Percentiles rank a stretch among this genome's conserved stretches.
phyloP scores from a whole-genome alignment of 2,329 filamentous ascomycete genomes.

The Trichothecium sympodiale region DNA sequence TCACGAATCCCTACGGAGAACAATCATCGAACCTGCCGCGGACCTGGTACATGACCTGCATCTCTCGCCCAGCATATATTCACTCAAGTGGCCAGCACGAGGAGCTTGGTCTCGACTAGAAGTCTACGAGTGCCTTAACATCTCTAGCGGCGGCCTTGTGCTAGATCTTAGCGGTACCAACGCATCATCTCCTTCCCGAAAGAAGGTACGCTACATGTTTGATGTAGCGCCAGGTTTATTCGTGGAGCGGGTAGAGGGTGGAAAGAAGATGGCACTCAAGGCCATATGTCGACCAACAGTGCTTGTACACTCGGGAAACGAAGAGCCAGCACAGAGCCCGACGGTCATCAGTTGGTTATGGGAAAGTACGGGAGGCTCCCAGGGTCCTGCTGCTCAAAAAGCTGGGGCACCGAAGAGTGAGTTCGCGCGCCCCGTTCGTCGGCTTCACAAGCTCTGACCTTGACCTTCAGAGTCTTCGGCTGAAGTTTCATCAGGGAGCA shows the following conservation, averaged over 20 bases:
- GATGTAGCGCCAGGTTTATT: constrained; percentile 25
- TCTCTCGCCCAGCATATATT: constrained; percentile 20
- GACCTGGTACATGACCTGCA: constrained; percentile 25
- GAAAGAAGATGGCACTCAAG: constrained; percentile 19
- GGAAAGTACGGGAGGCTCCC: constrained; percentile 12
- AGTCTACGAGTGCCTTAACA: constrained; percentile 24
- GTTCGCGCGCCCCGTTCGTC: constrained; percentile 7
- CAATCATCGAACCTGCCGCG: constrained; percentile 22
- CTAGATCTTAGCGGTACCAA: constrained; percentile 18
- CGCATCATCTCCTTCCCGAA: constrained; percentile 15
- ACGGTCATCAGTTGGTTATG: constrained; percentile 23
- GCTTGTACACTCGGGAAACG: constrained; percentile 17
- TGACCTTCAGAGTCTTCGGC: constrained; percentile 4
- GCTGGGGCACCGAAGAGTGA: constrained; percentile 15
- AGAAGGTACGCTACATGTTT: constrained; percentile 22
- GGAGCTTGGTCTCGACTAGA: constrained; percentile 23
- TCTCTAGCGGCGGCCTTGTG: constrained; percentile 17
- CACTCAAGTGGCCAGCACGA: constrained; percentile 25
- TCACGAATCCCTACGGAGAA: constrained; percentile 19
- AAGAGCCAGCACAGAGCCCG: constrained; percentile 14
- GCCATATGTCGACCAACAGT: constrained; percentile 22
- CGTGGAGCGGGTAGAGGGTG: constrained; percentile 21
- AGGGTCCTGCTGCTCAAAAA: too few relatives aligned
- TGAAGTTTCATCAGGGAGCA: too few relatives aligned
- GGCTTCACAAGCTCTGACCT: constrained; percentile 16